phyloP scores from a whole-genome alignment of 1,139 yeast genomes.

The Pneumocystis oryctolagi region DNA sequence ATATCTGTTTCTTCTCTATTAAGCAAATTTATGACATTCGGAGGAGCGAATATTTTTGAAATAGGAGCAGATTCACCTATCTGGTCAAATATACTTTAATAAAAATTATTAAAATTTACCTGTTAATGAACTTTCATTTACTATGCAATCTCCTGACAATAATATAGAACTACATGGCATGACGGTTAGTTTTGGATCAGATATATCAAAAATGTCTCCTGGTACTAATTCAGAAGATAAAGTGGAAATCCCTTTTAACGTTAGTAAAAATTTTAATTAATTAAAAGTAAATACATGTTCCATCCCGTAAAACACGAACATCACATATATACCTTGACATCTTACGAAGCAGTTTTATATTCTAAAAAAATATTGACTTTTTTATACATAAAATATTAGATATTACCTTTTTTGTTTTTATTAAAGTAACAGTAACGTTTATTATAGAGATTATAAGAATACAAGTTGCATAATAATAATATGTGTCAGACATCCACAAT shows the following conservation, averaged over 20 bases:
- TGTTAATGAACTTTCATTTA: conserved; percentile 88
- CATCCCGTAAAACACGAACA: conserved; percentile 81
- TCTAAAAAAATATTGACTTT: conserved; percentile 24
- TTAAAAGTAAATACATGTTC: conserved; percentile 62
- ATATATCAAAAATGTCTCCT: conserved; percentile 84
- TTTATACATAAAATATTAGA: background rate
- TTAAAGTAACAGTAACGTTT: conserved; percentile 61
- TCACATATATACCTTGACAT: conserved; percentile 63
- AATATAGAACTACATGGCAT: conserved; percentile 85
- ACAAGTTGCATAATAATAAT: conserved; percentile 85
- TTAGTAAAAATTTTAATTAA: background rate
- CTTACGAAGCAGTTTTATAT: conserved; percentile 56
- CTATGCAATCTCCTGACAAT: conserved; percentile 80
- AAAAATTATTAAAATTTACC: conserved; percentile 29
- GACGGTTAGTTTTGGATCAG: conserved; percentile 58
- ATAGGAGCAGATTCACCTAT: conserved; percentile 77
- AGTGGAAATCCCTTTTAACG: background rate
- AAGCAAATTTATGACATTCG: conserved; percentile 43
- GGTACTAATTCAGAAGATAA: conserved; percentile 78
- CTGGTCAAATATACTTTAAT: background rate
- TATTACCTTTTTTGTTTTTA: conserved; percentile 47
- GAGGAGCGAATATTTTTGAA: conserved; percentile 54
- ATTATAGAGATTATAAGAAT: conserved; percentile 71
- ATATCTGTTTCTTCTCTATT: conserved; percentile 32
- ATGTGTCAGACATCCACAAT: conserved; percentile 83